Base-by-base conservation (phyloP, 2,329 filamentous ascomycete species). In the Penicillium corylophilum region DNA sequence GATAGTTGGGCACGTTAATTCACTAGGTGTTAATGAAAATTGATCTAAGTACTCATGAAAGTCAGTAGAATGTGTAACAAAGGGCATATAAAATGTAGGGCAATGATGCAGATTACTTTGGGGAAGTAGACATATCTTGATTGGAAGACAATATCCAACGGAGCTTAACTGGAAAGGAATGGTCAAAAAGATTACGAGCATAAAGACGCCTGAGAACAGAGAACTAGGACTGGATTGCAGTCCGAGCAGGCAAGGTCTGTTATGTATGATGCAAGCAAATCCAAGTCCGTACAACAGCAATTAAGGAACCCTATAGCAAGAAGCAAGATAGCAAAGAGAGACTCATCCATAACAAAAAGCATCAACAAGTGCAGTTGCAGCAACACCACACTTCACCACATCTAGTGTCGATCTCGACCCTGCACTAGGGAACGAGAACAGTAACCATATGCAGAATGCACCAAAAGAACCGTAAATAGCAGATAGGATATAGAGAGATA, bases 1-100 rank as follows among this genome's bases (percentile, higher is more conserved):
- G 51, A 26, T 46, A 28, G 18, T 18, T 33, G 36, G 45, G 26
- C 28, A 47, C 43, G 54, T 41, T 62, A 61, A 60, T 62, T 43
- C 31, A 48, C 28, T 58, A 58, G 54, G 60, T 57, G 52, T 44
- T 56, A 61, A 62, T 62, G 56, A 48, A 60, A 22, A 24, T 41
- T 24, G 13, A 41, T 26, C 7, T n/a, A 15, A 24, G 8, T 41
- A 24, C 23, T 10, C 18, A 16, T 13, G 12, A 8, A 4, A 12
- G 35, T 20, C 9, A 36, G 35, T 38, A 38, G 16, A 18, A 2
- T 16, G 7, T 16, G 7, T 18, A 10, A 10, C 7, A 16, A 10
- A 4, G n/a, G n/a, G 15, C 7, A 7, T 3, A 10, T 28, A 28
- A 1, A 28, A 9, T 9, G n/a, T 8, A 18, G 15, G 2, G 7